These are phyloP conservation scores for Vigna mungo DNA, from an alignment of 306 rosid species.

Conservation along the genomic window DNA sequence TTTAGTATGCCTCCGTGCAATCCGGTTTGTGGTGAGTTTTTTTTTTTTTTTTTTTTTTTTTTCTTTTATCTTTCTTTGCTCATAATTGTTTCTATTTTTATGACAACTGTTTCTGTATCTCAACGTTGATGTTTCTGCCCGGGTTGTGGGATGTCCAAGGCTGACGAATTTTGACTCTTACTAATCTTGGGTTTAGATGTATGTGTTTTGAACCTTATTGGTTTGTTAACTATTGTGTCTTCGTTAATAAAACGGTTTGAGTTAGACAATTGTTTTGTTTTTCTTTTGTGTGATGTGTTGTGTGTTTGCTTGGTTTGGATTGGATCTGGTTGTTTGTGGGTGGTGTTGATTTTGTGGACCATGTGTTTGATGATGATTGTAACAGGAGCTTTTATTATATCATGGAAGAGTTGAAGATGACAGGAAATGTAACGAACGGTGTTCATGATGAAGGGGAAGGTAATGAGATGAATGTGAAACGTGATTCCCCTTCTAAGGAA, in stretches of 20 bases:
- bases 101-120: neutral
- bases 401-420: constrained; percentile 63
- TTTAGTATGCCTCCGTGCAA: constrained; percentile 25
- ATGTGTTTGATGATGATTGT: constrained; percentile 53
- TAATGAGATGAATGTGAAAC: constrained; percentile 53
- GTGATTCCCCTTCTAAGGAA: constrained; percentile 58
- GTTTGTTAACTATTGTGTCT: neutral
- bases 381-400: constrained; percentile 30
- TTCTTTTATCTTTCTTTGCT: neutral
- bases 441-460: constrained; percentile 54
- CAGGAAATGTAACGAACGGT: constrained; percentile 68
- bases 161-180: constrained; percentile 32
- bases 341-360: constrained; percentile 54
- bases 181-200: constrained; percentile 22
- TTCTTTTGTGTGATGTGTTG: neutral
- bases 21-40: constrained; percentile 11
- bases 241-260: constrained; percentile 1
- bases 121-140: neutral
- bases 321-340: constrained; percentile 44
- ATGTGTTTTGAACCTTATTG: constrained; percentile 18
- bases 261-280: neutral
- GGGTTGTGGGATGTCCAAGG: constrained; percentile 49
- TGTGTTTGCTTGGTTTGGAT: neutral
- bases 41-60: neutral
- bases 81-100: neutral